Base-by-base conservation (phyloP, 139 green algal species). In the Micromonas commoda region DNA sequence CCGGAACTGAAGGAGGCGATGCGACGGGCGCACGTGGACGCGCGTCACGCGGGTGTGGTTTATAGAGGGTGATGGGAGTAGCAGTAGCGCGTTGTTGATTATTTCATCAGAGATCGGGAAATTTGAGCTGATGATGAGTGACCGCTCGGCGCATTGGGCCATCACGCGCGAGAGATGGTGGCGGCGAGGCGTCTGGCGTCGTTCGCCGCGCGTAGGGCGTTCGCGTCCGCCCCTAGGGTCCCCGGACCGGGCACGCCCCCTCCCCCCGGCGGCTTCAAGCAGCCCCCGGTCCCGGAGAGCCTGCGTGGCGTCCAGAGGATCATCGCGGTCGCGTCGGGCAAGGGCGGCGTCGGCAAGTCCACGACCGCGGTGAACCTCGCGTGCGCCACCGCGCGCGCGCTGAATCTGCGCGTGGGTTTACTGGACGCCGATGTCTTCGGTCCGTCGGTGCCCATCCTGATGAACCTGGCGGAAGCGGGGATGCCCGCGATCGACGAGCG, bases 361-460 rank as follows among this genome's bases (percentile, higher is more conserved):
- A 97, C 93, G 0, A 94, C 90, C 16, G 87, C 90, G 82, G 91
- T 89, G 91, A 98, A 98, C 77, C 38, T 98, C 2, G 93, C 93
- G 19, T 86, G 93, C 23, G 86, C 91, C 0, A 57, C 97, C 72
- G 92, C 91, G 2, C 63, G 63, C 1, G 20, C 61, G 60, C 64
- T 86, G 45, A 80, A 83, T 2, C 84, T 94, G 73, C 82, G 79
- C 0, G 91, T 98, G 37, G 93, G 93, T 0, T 73, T 98, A 13
- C 69, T 98, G 38, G 93, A 98, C 83, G 93, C 91, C 0, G 93
- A 98, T 65, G 90, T 98, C 9, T 94, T 93, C 75, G 93, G 93
- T 0, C 93, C 93, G 19, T 96, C 90, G 0, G 71, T 96, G 0
- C 91, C 89, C 0, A 86, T 78, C 0, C 85, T 98, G 79, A 94